phyloP scores from a whole-genome alignment of 495 filamentous ascomycete genomes.

The Hypoxylon crocopeplum region DNA sequence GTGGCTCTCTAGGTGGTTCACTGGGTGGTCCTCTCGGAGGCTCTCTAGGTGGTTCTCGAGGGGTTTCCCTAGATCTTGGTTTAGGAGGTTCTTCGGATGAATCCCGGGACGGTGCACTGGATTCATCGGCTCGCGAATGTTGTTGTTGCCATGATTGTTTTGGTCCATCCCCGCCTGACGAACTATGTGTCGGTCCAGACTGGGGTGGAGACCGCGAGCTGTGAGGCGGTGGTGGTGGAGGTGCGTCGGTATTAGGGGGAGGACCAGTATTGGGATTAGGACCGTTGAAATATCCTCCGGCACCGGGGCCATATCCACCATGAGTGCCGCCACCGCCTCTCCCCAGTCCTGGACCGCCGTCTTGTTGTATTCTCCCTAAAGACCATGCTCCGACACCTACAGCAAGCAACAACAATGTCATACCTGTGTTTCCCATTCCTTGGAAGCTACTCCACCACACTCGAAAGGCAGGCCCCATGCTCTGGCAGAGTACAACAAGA shows the following conservation, averaged over 20 bases:
- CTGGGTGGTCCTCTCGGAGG: neutral
- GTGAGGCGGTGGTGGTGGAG: constrained; percentile 51
- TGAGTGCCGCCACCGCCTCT: constrained; percentile 37
- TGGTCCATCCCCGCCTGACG: constrained; percentile 39
- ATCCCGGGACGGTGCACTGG: constrained; percentile 23
- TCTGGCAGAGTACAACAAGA: constrained; percentile 68
- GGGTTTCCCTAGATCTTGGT: neutral
- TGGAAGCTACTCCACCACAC: constrained; percentile 71
- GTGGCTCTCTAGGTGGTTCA: neutral
- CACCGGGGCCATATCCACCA: constrained; percentile 34
- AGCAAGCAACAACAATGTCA: constrained; percentile 65
- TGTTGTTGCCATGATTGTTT: constrained; percentile 54
- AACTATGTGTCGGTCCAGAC: constrained; percentile 40
- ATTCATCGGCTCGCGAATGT: constrained; percentile 38
- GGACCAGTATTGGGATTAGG: constrained; percentile 34
- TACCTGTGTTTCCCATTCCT: constrained; percentile 64
- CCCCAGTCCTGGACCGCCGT: constrained; percentile 45
- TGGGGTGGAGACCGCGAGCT: constrained; percentile 46
- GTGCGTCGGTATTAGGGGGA: constrained; percentile 42
- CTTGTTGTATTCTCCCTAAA: constrained; percentile 69
- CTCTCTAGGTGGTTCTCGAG: constrained; percentile 4
- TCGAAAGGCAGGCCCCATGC: constrained; percentile 71
- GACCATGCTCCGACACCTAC: constrained; percentile 82
- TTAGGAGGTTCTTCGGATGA: neutral
- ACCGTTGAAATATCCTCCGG: constrained; percentile 29